Conservation (phyloP, 1,139 yeast species). For the Arxiozyma telluris region DNA sequence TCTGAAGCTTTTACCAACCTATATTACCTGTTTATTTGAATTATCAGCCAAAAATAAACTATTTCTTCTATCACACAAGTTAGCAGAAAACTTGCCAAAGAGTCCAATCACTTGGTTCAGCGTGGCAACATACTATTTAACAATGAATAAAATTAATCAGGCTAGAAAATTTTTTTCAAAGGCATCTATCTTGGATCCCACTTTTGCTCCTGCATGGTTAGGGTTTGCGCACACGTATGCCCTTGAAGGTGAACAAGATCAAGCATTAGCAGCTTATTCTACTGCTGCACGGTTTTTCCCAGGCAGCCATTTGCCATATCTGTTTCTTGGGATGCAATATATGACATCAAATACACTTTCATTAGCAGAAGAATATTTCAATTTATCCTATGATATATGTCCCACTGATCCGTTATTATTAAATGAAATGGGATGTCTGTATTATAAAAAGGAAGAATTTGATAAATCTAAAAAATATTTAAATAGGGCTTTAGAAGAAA, state of each 20-base stretch:
- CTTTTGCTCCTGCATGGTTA: slow-evolving; percentile 94
- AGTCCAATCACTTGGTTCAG: slow-evolving; percentile 87
- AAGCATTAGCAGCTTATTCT: slow-evolving; percentile 94
- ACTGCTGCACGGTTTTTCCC: slow-evolving; percentile 92
- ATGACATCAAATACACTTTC: slow-evolving; percentile 74
- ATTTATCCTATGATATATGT: slow-evolving; percentile 69
- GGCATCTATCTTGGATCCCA: slow-evolving; percentile 82
- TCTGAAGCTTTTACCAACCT: slow-evolving; percentile 66
- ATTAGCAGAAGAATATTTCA: slow-evolving; percentile 78
- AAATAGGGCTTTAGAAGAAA: slow-evolving; percentile 62
- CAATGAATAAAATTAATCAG: slow-evolving; percentile 64
- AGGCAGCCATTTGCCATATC: slow-evolving; percentile 84
- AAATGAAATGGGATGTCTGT: slow-evolving; percentile 87
- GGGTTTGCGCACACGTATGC: slow-evolving; percentile 99
- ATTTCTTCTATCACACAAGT: slow-evolving; percentile 71
- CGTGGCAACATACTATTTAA: slow-evolving; percentile 80
- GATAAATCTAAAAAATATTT: slow-evolving; percentile 63
- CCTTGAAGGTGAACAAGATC: slow-evolving; percentile 96
- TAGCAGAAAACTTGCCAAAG: slow-evolving; percentile 79
- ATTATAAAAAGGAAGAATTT: slow-evolving; percentile 67
- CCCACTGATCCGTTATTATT: slow-evolving; percentile 76
- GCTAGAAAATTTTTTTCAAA: slow-evolving; percentile 84
- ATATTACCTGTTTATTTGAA: slow-evolving; percentile 79
- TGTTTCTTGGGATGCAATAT: slow-evolving; percentile 95
- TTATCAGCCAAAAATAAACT: slow-evolving; percentile 74